Conservation (phyloP, 192 early-diverging fungal genomes). For the Entomortierella lignicola region DNA sequence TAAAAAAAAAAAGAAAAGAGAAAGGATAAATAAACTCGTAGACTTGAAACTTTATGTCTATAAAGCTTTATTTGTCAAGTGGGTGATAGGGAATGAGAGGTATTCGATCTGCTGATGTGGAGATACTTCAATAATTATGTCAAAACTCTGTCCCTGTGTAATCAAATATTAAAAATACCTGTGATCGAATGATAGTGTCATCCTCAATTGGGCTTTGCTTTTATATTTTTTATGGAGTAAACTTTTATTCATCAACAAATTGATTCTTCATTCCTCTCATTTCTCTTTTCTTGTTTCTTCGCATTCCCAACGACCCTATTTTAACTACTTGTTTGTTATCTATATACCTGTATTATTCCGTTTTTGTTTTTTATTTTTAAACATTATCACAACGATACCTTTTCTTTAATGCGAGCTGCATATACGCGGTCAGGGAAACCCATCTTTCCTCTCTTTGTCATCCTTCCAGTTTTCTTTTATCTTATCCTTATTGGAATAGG, state of each 20-base stretch:
- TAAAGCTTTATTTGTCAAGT: too few species aligned
- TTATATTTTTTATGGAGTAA: too few species aligned
- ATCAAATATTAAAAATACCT: too few species aligned
- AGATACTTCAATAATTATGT: too few species aligned
- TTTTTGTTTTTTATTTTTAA: background rate
- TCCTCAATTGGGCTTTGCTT: too few species aligned
- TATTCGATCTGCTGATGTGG: background rate
- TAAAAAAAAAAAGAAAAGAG: too few species aligned
- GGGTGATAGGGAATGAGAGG: background rate
- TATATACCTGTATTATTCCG: background rate
- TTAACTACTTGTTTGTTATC: background rate
- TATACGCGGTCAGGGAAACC: slow-evolving; percentile 44
- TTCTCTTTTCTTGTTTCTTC: background rate
- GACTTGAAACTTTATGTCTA: too few species aligned
- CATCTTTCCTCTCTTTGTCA: slow-evolving; percentile 16
- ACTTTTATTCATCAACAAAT: background rate
- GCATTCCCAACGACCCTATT: background rate
- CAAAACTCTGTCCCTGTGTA: too few species aligned
- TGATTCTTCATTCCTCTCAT: background rate
- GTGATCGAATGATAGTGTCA: too few species aligned
- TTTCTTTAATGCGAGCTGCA: slow-evolving; percentile 40
- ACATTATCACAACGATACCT: background rate
- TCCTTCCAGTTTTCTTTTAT: slow-evolving; percentile 38
- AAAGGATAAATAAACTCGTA: background rate
- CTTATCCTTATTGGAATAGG: slow-evolving; percentile 35